A percentile compares a stretch with the other conserved stretches of the same genome.
phyloP scores from a whole-genome alignment of 2,329 filamentous ascomycete genomes.

The Rutstroemia sp. region DNA sequence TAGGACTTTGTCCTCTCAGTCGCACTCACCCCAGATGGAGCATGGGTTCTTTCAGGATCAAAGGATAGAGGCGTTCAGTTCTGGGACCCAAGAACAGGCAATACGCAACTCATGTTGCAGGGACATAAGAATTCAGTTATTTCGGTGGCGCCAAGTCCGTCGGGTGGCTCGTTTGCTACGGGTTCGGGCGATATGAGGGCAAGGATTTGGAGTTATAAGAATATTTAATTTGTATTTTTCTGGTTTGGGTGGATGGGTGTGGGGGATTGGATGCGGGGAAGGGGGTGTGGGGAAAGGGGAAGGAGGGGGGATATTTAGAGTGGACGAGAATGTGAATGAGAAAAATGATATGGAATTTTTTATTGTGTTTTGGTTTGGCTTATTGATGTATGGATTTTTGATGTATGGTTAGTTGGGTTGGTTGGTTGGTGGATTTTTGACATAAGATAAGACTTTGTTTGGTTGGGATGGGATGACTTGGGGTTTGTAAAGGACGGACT shows the following conservation, averaged over 20 bases:
- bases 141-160: constrained; percentile 86
- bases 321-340: too few relatives aligned
- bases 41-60: constrained; percentile 94
- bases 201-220: constrained; percentile 84
- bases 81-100: constrained; percentile 92
- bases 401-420: too few relatives aligned
- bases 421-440: too few relatives aligned
- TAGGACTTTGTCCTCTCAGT: constrained; percentile 96
- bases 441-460: too few relatives aligned
- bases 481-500: too few relatives aligned
- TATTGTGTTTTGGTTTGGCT: too few relatives aligned
- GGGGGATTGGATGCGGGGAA: not conserved
- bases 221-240: constrained; percentile 4
- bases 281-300: too few relatives aligned
- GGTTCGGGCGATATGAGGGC: constrained; percentile 97
- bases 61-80: constrained; percentile 98
- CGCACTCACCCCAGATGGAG: constrained; percentile 85
- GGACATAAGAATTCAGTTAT: constrained; percentile 99
- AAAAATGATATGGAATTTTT: too few relatives aligned
- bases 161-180: constrained; percentile 81
- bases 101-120: constrained; percentile 96
- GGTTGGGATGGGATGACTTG: too few relatives aligned
- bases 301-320: too few relatives aligned
- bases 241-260: not conserved
- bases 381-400: too few relatives aligned